Evolutionary conservation across 306 rosid species (phyloP).

Genomic region (Cucurbita maxima): DNA sequence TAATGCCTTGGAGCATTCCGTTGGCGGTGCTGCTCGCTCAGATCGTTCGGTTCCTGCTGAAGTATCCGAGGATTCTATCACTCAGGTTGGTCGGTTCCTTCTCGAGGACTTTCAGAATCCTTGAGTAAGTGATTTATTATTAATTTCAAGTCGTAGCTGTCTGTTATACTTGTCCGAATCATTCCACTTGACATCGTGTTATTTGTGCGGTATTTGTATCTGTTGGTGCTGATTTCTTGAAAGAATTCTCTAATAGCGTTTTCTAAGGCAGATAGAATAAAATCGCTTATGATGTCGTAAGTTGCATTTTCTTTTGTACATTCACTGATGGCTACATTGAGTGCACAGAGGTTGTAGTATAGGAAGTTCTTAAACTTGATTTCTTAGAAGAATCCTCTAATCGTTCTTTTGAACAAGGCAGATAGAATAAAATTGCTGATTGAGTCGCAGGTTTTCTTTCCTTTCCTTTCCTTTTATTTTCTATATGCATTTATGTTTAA

Average conservation of each 20-base stretch:
- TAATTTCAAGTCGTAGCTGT: too few species aligned
- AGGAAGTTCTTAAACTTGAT: not conserved
- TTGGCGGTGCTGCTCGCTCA: not conserved
- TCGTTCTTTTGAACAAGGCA: not conserved
- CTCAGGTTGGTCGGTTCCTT: conserved; percentile 76
- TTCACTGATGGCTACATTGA: not conserved
- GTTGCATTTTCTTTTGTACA: not conserved
- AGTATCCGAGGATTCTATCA: conserved; percentile 28
- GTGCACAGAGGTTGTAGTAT: not conserved
- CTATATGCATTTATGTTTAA: too few species aligned
- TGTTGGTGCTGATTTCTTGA: not conserved
- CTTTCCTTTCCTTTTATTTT: too few species aligned
- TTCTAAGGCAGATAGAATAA: not conserved
- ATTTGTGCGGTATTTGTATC: not conserved
- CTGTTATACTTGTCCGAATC: not conserved
- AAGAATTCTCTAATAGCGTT: not conserved
- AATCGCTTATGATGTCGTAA: not conserved
- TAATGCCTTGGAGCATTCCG: not conserved
- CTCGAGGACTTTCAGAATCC: conserved; percentile 78
- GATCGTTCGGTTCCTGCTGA: conserved; percentile 12
- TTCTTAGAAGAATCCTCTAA: not conserved
- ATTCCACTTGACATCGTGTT: not conserved
- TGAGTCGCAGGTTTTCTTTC: too few species aligned
- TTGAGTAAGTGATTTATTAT: conserved; percentile 23
- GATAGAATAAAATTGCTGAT: not conserved